phyloP scores from a whole-genome alignment of 139 green algal genomes.

The Ettlia oleoabundans region DNA sequence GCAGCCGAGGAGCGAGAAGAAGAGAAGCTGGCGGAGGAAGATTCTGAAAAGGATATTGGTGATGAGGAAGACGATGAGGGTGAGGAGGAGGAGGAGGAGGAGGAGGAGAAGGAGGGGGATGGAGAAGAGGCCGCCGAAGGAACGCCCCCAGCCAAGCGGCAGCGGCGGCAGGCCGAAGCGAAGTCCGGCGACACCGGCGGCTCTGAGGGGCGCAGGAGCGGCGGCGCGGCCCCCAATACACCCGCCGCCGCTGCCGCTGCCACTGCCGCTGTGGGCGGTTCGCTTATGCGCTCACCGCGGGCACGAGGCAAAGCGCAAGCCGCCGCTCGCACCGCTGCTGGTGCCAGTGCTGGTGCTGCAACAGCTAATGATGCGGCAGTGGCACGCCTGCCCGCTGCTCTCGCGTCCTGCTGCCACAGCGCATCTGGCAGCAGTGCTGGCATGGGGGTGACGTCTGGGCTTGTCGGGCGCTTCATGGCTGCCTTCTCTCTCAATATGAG shows the following conservation, averaged over 20 bases:
- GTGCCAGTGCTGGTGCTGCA: no score
- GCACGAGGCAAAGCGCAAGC: background rate
- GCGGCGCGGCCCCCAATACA: background rate
- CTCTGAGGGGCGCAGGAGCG: background rate
- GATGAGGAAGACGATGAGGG: background rate
- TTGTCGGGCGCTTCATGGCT: conserved; percentile 28
- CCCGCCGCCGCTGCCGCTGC: background rate
- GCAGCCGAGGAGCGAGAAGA: background rate
- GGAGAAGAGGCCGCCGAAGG: background rate
- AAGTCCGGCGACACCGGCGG: background rate
- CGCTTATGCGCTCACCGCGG: no score
- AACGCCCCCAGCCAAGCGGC: background rate
- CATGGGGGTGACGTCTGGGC: background rate
- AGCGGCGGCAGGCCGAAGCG: background rate
- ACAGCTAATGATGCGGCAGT: no score
- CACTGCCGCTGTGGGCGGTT: no score
- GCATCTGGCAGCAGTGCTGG: background rate
- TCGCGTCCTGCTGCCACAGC: conserved; percentile 3
- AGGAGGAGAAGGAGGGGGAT: background rate
- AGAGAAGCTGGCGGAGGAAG: background rate
- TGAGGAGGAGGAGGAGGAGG: background rate
- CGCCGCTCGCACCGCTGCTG: background rate
- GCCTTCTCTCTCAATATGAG: conserved; percentile 23
- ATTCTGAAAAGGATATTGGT: background rate
- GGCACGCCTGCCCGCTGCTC: background rate